Percentiles rank a stretch among this genome's conserved stretches.
Conservation (phyloP, 768 basidiomycete genomes). For the Mrakia hoshinonis region DNA sequence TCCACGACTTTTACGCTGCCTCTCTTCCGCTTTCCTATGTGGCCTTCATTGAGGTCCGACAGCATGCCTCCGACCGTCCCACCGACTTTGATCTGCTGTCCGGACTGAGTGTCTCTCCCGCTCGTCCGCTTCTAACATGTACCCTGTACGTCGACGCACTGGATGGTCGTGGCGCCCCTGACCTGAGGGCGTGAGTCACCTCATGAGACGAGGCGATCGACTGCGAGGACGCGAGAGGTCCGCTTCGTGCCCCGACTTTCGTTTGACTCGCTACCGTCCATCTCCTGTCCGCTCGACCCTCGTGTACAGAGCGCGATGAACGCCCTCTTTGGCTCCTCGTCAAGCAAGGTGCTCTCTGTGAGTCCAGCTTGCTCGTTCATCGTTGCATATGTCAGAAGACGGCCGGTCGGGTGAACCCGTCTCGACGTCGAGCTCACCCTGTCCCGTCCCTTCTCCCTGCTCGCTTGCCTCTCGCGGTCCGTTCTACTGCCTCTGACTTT, state of each 20-base stretch:
- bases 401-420: background rate
- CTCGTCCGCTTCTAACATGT: background rate
- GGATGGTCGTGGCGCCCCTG: too few relatives aligned
- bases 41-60: too few relatives aligned
- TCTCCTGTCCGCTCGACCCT: background rate
- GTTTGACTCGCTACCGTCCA: background rate
- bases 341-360: background rate
- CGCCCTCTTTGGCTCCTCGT: slow-evolving; percentile 7
- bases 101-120: background rate
- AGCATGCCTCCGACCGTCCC: background rate
- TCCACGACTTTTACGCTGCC: background rate
- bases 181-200: too few relatives aligned
- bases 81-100: background rate
- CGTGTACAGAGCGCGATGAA: background rate
- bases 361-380: background rate
- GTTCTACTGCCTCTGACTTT: background rate
- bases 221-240: background rate
- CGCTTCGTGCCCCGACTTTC: background rate
- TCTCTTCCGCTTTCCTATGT: background rate
- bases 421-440: background rate
- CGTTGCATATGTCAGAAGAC: too few relatives aligned
- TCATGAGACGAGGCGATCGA: background rate
- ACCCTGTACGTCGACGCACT: background rate
- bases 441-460: background rate
- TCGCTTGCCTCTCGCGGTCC: background rate